Percentiles rank a stretch among this genome's conserved stretches.
phyloP scores from a whole-genome alignment of 805 yeast species.

The Candida suzukii region DNA sequence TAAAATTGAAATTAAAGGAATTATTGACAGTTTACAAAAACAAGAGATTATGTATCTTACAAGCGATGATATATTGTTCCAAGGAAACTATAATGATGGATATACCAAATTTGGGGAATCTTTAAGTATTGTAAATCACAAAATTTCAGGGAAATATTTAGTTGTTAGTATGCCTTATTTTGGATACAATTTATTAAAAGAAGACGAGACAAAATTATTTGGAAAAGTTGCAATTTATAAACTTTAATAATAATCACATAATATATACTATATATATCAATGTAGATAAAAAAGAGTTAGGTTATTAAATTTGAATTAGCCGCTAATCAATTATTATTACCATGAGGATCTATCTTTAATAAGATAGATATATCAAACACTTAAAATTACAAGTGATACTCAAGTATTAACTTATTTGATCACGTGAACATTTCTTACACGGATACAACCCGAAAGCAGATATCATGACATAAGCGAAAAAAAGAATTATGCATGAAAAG shows the following conservation, averaged over 20 bases:
- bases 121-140: no score
- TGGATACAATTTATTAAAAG: conserved; percentile 19
- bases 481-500: no score
- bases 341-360: no score
- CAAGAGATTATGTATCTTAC: background rate
- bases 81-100: conserved; percentile 21
- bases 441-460: no score
- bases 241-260: background rate
- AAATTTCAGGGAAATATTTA: conserved; percentile 15
- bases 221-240: conserved; percentile 23
- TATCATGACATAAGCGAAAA: no score
- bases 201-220: conserved; percentile 17
- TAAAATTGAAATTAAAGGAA: conserved; percentile 21
- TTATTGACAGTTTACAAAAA: conserved; percentile 2
- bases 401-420: no score
- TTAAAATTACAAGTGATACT: no score
- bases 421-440: no score
- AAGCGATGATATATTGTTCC: conserved; percentile 8
- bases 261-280: background rate
- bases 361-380: no score
- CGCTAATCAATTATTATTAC: no score
- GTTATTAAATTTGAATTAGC: no score
- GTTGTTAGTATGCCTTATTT: conserved; percentile 30
- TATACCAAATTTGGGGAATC: conserved; percentile 39
- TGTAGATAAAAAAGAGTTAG: conserved; percentile 25